A percentile compares a stretch with the other conserved stretches of the same genome.
Evolutionary conservation across 2,329 filamentous ascomycete species (phyloP).

Genomic region (Chaetothyriales sp.): DNA sequence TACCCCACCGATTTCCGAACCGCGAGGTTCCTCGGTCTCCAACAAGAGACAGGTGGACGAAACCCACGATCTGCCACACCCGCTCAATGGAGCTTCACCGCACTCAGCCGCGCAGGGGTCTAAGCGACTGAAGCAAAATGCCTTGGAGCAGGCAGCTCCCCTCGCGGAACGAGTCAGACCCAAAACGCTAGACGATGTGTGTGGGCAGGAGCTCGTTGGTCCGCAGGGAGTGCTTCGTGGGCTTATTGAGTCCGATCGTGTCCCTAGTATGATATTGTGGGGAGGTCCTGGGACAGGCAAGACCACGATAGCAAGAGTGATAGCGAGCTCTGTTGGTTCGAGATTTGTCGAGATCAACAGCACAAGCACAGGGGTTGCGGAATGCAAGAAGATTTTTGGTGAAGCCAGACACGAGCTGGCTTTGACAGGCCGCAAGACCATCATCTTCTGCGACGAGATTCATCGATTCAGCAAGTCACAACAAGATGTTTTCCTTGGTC

Average conservation of each 20-base stretch:
- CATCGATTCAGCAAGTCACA: slow-evolving; percentile 82
- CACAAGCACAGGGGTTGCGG: slow-evolving; percentile 70
- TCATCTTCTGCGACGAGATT: slow-evolving; percentile 96
- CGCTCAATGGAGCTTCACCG: slow-evolving; percentile 18
- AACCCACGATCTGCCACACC: slow-evolving; percentile 1
- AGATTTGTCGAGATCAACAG: slow-evolving; percentile 94
- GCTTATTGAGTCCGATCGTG: slow-evolving; percentile 68
- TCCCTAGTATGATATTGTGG: slow-evolving; percentile 93
- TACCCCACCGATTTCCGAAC: not conserved
- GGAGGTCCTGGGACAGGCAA: slow-evolving; percentile 35
- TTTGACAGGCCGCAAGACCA: slow-evolving; percentile 76
- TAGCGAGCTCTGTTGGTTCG: slow-evolving; percentile 65
- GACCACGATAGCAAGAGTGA: slow-evolving; percentile 69
- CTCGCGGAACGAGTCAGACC: slow-evolving; percentile 91
- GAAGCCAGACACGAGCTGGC: slow-evolving; percentile 68
- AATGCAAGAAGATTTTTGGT: slow-evolving; percentile 81
- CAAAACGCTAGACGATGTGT: slow-evolving; percentile 66
- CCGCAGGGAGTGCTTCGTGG: slow-evolving; percentile 67
- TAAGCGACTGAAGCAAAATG: slow-evolving; percentile 52
- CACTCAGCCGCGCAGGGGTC: slow-evolving; percentile 18
- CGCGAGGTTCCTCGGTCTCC: not conserved
- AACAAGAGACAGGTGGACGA: not conserved
- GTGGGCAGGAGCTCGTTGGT: slow-evolving; percentile 81
- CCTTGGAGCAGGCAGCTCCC: slow-evolving; percentile 56
- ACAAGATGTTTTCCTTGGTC: slow-evolving; percentile 86